These are phyloP conservation scores for Infundibulicybe gibba DNA, from an alignment of 768 basidiomycete genomes.

Conservation along the genomic window DNA sequence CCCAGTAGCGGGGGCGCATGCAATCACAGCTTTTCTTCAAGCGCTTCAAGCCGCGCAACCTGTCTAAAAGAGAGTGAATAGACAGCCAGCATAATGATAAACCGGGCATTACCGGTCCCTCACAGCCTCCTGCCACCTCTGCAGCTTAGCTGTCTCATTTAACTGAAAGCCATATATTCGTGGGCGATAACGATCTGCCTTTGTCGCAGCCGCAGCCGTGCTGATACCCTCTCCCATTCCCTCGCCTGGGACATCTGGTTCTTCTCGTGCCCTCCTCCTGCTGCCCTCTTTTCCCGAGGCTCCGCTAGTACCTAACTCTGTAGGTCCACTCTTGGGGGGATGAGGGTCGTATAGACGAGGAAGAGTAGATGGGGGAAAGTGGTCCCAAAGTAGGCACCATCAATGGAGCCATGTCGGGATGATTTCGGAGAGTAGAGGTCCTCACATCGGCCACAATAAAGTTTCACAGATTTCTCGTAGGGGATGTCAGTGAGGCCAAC, in stretches of 20 bases:
- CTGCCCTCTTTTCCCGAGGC: conserved; percentile 16
- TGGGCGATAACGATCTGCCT: conserved; percentile 90
- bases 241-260: conserved; percentile 54
- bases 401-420: conserved; percentile 94
- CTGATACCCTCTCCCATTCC: conserved; percentile 65
- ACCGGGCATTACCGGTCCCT: conserved; percentile 61
- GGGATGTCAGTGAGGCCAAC: conserved; percentile 97
- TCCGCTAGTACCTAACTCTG: conserved; percentile 24
- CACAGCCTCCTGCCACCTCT: conserved; percentile 94
- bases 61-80: conserved; percentile 29
- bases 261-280: conserved; percentile 31
- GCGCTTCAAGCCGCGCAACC: conserved; percentile 44
- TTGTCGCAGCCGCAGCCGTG: conserved; percentile 79
- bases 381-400: conserved; percentile 98
- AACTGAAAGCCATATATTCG: conserved; percentile 97
- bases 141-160: conserved; percentile 88
- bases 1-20: background rate
- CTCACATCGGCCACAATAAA: conserved; percentile 97
- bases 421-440: conserved; percentile 98
- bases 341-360: conserved; percentile 93
- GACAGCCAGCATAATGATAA: background rate
- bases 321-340: conserved; percentile 68
- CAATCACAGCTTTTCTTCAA: conserved; percentile 24
- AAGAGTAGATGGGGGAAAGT: conserved; percentile 97
- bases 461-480: conserved; percentile 98